Conservation (phyloP, 768 basidiomycete genomes). For the Lyophyllum atratum region DNA sequence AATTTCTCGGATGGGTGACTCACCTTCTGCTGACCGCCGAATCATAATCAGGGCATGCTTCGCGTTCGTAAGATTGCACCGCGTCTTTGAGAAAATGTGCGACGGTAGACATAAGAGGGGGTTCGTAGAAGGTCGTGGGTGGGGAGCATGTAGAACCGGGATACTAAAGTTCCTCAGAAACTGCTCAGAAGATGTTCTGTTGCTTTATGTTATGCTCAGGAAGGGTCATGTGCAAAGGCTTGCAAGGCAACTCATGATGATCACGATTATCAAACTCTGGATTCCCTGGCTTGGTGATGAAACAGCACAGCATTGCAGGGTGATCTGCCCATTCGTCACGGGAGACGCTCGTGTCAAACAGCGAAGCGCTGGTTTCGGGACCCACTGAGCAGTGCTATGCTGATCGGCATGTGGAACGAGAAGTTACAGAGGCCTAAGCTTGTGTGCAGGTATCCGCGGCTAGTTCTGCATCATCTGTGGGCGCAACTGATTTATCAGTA, state of each 20-base stretch:
- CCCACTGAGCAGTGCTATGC: neutral
- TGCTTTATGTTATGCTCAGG: constrained; percentile 5
- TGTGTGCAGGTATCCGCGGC: neutral
- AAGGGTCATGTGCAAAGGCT: constrained; percentile 13
- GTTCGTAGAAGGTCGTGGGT: constrained; percentile 11
- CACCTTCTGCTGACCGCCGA: constrained; percentile 41
- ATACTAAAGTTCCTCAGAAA: neutral
- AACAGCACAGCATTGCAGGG: neutral
- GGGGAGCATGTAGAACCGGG: constrained; percentile 4
- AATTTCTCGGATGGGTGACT: constrained; percentile 10
- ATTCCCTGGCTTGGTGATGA: neutral
- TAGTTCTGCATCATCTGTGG: neutral
- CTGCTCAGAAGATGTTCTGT: neutral
- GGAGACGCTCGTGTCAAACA: neutral
- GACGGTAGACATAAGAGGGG: constrained; percentile 1
- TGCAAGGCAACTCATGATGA: neutral
- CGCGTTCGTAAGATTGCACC: constrained; percentile 19
- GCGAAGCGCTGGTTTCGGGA: neutral
- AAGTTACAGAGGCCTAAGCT: neutral
- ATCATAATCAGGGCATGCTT: constrained; percentile 45
- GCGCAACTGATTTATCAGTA: neutral
- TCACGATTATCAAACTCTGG: constrained; percentile 2
- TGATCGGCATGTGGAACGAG: neutral
- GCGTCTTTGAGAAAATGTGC: constrained; percentile 1
- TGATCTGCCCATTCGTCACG: neutral